phyloP scores from a whole-genome alignment of 2,329 filamentous ascomycete species.

The Zymoseptoria tritici region DNA sequence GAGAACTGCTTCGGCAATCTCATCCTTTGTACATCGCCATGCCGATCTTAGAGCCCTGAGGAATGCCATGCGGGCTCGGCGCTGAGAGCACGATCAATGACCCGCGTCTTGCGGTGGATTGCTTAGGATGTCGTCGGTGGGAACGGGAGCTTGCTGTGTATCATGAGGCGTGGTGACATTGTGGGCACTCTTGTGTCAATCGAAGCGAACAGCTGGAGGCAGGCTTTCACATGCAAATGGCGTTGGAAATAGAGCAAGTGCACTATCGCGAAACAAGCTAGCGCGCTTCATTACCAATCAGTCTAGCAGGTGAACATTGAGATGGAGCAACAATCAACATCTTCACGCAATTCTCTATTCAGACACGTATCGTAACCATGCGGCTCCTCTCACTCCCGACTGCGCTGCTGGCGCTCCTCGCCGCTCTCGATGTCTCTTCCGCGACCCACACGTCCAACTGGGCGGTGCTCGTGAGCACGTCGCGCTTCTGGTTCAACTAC shows the following conservation, averaged over 20 bases:
- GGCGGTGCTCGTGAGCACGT: slow-evolving; percentile 97
- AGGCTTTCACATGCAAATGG: neutral
- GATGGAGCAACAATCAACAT: neutral
- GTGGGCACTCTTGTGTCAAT: too few species aligned
- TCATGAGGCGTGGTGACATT: too few species aligned
- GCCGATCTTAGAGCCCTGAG: neutral
- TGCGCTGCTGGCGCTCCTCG: slow-evolving; percentile 21
- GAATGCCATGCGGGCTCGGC: neutral
- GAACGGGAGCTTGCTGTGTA: too few species aligned
- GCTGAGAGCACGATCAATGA: too few species aligned
- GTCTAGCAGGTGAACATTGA: neutral
- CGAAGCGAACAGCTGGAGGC: too few species aligned
- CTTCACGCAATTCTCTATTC: neutral
- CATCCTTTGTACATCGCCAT: neutral
- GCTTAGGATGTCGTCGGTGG: too few species aligned
- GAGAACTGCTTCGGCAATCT: neutral
- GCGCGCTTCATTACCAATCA: neutral
- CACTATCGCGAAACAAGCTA: neutral
- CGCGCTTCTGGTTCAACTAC: slow-evolving; percentile 99
- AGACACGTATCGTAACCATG: slow-evolving; percentile 10
- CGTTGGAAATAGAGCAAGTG: neutral
- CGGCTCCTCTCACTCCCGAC: slow-evolving; percentile 21
- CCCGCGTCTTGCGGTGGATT: too few species aligned
- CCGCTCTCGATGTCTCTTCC: slow-evolving; percentile 32
- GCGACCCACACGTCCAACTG: slow-evolving; percentile 95